Conservation (phyloP, 1,139 yeast species). For the Candida freyschussii region DNA sequence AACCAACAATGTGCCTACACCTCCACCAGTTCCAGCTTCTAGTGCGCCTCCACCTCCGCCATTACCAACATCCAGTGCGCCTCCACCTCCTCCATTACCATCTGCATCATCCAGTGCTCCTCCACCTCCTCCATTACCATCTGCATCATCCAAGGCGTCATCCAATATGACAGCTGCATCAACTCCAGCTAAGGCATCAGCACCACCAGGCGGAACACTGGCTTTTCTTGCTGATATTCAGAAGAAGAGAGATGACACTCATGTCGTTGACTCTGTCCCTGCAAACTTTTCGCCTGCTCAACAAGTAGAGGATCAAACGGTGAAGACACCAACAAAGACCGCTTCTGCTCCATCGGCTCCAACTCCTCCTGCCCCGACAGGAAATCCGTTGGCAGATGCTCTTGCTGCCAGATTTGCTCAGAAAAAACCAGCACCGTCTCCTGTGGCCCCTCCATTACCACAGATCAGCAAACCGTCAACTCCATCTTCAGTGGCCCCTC, state of each 20-base stretch:
- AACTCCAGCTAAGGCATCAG: constrained; percentile 11
- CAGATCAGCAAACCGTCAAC: constrained; percentile 18
- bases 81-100: constrained; percentile 4
- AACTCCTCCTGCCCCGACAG: constrained; percentile 14
- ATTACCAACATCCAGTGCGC: constrained; percentile 3
- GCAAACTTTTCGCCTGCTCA: constrained; percentile 30
- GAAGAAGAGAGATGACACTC: constrained; percentile 47
- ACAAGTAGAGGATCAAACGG: constrained; percentile 30
- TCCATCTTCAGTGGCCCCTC: constrained; percentile 15
- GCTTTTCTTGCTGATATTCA: constrained; percentile 53
- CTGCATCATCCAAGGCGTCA: constrained; percentile 8
- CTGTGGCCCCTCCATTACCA: constrained; percentile 29
- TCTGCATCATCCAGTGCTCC: constrained; percentile 6
- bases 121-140: constrained; percentile 5
- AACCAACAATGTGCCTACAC: constrained; percentile 2
- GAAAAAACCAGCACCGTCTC: constrained; percentile 20
- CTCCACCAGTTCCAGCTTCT: constrained; percentile 5
- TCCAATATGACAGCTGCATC: constrained; percentile 4
- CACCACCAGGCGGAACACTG: constrained; percentile 29
- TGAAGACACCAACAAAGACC: constrained; percentile 23
- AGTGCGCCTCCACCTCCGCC: constrained; percentile 5
- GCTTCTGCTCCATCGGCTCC: constrained; percentile 20
- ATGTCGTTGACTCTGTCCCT: constrained; percentile 39
- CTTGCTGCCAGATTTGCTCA: constrained; percentile 20
- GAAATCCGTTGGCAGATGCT: constrained; percentile 26